phyloP scores from a whole-genome alignment of 2,329 filamentous ascomycete species.

The Didymella exigua region DNA sequence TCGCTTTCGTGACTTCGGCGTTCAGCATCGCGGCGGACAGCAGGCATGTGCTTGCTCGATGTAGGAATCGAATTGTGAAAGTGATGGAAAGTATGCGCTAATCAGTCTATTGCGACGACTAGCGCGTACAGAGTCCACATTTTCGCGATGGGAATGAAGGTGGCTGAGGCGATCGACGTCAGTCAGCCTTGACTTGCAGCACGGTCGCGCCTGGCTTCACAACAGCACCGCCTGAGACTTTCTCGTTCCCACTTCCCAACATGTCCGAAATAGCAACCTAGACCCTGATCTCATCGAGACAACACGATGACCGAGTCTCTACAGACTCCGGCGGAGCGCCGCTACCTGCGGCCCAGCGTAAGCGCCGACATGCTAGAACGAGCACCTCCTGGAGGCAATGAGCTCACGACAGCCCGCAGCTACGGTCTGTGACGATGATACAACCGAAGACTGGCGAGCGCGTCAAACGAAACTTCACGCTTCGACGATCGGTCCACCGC shows the following conservation, averaged over 20 bases:
- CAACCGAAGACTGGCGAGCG: slow-evolving; percentile 86
- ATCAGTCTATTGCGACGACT: not conserved
- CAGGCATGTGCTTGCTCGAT: not conserved
- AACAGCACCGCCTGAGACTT: not conserved
- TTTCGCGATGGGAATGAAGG: not conserved
- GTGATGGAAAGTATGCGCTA: not conserved
- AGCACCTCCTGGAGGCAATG: not conserved
- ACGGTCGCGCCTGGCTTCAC: slow-evolving; percentile 11
- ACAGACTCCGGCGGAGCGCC: slow-evolving; percentile 42
- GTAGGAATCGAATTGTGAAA: not conserved
- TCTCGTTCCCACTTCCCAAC: not conserved
- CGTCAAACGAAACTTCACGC: slow-evolving; percentile 76
- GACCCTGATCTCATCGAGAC: not conserved
- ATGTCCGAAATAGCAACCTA: slow-evolving; percentile 19
- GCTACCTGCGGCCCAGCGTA: slow-evolving; percentile 47
- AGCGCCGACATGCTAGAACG: slow-evolving; percentile 18
- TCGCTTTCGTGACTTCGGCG: not conserved
- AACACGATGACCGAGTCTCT: slow-evolving; percentile 38
- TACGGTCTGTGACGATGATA: slow-evolving; percentile 85
- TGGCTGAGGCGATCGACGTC: slow-evolving; percentile 17
- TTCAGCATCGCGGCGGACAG: not conserved
- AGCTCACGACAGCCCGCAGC: slow-evolving; percentile 52
- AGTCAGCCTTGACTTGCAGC: slow-evolving; percentile 10
- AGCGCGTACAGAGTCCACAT: not conserved
- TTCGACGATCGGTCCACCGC: slow-evolving; percentile 58